Base-by-base conservation (phyloP, 2,329 filamentous ascomycete genomes). In the Penicillium sp. region DNA sequence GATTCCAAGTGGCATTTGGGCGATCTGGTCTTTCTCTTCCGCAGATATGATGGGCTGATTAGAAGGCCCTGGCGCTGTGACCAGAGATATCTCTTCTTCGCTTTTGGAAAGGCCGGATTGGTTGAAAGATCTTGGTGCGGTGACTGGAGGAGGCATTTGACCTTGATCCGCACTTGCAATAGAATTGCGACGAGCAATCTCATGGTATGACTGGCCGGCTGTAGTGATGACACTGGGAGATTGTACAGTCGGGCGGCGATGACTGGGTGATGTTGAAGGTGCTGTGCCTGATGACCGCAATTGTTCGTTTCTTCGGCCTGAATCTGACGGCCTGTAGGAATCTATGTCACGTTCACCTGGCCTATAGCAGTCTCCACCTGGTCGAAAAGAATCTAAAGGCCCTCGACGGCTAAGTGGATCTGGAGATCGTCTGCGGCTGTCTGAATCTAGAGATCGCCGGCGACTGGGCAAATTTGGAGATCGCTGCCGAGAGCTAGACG, bases 1-100 rank as follows among this genome's bases (percentile, higher is more conserved):
- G 10, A 5, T 21, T 14, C 55, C 50, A 7, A 48, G 26, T 11
- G 57, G 60, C 57, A 62, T 60, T 11, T 31, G 52, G 3, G 47
- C 27, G 24, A 62, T 60, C 31, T 58, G 33, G 2, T 48, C 49
- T 31, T 54, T 41, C 26, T 37, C 52, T 22, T 41, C 39, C 11
- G 7, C 19, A 13, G 35, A 19, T 13, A 22, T n/a, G 19, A 22
- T 5, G 16, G 39, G 19, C 22, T 41, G 39, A 3, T 13, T 22
- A 5, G 39, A 41, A 41, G 39, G 39, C 19, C 39, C 22, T 1
- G 56, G 55, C 14, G 53, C 24, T 16, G 27, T 16, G n/a, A 48
- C 27, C 3, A 19, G 19, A 33, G 26, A 4, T 2, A 11, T 29
- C 9, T 29, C 27, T 29, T 10, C 27, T 10, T 29, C 27, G 10